Base-by-base conservation (phyloP, 2,329 filamentous ascomycete species). In the Colletotrichum sp. region DNA sequence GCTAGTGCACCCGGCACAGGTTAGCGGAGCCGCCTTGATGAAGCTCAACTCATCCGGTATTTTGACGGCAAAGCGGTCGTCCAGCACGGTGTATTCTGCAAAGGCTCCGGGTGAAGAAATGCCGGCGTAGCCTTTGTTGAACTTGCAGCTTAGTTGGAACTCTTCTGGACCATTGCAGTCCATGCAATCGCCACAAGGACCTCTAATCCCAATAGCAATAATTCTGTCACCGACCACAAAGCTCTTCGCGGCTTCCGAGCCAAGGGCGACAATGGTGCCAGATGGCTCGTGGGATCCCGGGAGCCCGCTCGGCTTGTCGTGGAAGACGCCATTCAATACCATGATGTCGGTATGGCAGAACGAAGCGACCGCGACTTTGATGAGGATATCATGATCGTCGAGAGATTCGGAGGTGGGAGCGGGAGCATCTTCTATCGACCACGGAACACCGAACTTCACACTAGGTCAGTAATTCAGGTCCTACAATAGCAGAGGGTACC, bases 341-440 rank as follows among this genome's bases (percentile, higher is more conserved):
- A 92, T 91, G 72, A 82, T 82, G 82, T 93, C 91, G 1, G 91
- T 93, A 83, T 93, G 91, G 83, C 91, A 93, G 79, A 91, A 87
- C 2, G 90, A 91, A 6, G 90, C 91, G 15, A 90, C 90, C 68
- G 89, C 90, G 67, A 91, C 85, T 81, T 91, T 91, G 79, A 93
- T 85, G 36, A 93, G 87, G 15, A 93, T 83, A 77, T 93, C 91
- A 77, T 89, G 79, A 0, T 87, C 85, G 6, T 82, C 81, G 16
- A 92, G 87, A 8, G 28, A 68, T 15, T 57, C 30, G n/a, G 30
- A 3, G 3, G 15, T 15, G 5, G 48, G 65, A 2, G 39, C 32
- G 3, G 48, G 8, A 59, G n/a, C 8, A 13, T 59, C 48, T 57
- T 59, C 30, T 4, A 68, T 9, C 12, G 22, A 27, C 65, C 65